Conservation (phyloP, 176 grass and related monocot genomes). For the Stipa capillata region DNA sequence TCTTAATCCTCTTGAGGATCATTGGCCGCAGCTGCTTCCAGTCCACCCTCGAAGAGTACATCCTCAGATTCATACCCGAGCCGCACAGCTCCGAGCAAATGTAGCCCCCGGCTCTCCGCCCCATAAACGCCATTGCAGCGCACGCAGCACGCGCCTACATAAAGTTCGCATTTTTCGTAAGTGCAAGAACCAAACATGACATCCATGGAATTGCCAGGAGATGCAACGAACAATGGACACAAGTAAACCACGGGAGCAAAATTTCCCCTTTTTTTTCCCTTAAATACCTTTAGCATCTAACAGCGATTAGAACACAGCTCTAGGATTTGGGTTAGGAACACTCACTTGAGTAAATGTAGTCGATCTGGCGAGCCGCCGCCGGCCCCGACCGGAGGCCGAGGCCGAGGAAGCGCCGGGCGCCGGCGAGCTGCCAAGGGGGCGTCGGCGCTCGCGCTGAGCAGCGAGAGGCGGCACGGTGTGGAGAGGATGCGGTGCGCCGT, state of each 20-base stretch:
- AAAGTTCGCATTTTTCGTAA: neutral
- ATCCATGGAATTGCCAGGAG: neutral
- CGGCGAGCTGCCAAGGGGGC: neutral
- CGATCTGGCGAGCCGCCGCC: neutral
- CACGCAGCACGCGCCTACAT: neutral
- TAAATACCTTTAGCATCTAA: too few species aligned
- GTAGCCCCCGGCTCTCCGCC: neutral
- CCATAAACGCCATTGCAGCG: conserved; percentile 34
- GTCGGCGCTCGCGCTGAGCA: neutral
- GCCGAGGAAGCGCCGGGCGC: neutral
- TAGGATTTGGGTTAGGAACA: too few species aligned
- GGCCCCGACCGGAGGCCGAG: too few species aligned
- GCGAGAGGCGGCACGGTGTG: too few species aligned
- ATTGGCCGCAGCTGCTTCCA: conserved; percentile 81
- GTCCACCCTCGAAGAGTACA: conserved; percentile 57
- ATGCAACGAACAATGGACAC: neutral
- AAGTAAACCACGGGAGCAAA: too few species aligned
- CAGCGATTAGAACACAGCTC: too few species aligned
- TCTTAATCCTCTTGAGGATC: conserved; percentile 83
- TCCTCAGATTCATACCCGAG: conserved; percentile 30
- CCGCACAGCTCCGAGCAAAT: conserved; percentile 21
- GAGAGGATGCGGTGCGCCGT: neutral
- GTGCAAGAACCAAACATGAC: neutral
- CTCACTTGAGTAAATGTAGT: too few species aligned
- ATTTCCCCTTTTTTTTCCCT: too few species aligned